A percentile compares a stretch with the other conserved stretches of the same genome.
Conservation (phyloP, 2,329 filamentous ascomycete genomes). For the Penicillium sclerotiorum region DNA sequence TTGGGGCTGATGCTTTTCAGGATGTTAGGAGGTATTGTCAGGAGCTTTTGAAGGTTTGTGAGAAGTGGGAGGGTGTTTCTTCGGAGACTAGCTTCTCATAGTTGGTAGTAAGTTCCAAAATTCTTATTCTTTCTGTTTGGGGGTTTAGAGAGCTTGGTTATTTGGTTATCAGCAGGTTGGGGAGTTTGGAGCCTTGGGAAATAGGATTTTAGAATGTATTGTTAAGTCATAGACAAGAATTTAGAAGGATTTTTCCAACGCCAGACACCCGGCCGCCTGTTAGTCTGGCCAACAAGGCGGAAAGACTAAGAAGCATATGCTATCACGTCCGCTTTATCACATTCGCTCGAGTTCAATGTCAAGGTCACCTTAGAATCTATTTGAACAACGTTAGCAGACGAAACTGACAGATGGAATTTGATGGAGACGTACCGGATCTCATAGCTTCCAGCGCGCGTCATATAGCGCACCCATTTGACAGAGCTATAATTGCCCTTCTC, state of each 20-base stretch:
- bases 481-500: slow-evolving; percentile 99
- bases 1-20: slow-evolving; percentile 2
- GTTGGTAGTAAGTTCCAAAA: background rate
- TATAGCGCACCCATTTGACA: slow-evolving; percentile 99
- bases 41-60: background rate
- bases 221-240: background rate
- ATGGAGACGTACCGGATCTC: slow-evolving; percentile 75
- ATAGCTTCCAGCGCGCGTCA: slow-evolving; percentile 97
- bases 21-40: background rate
- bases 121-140: no score
- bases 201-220: slow-evolving; percentile 3
- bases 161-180: background rate
- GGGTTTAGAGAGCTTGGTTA: background rate
- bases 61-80: slow-evolving; percentile 2
- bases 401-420: background rate
- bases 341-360: background rate
- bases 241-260: slow-evolving; percentile 1
- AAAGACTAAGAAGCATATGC: background rate
- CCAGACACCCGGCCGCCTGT: slow-evolving; percentile 6
- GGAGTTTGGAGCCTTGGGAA: background rate
- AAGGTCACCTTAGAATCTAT: background rate
- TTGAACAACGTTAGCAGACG: background rate
- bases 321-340: background rate
- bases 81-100: background rate
- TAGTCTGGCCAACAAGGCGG: background rate